Base-by-base conservation (phyloP, 441 rosid genomes). In the Adansonia gregorii region DNA sequence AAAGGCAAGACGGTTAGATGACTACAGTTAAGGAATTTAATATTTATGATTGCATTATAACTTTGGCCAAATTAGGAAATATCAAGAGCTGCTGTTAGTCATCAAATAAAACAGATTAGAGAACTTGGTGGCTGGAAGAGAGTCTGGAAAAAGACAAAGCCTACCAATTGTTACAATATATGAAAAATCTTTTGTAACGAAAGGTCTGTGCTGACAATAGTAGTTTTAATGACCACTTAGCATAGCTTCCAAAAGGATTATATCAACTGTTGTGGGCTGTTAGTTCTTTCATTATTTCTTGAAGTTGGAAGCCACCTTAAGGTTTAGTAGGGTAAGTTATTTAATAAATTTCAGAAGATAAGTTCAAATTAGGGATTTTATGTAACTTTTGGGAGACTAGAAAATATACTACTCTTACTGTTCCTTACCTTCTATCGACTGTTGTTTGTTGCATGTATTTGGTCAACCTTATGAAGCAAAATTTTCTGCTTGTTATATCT, bases 31-130 rank as follows among this genome's bases (percentile, higher is more conserved):
- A 3, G 2, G 1, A 59, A 22, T 59, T 22, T 20, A 59, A 59
- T 3, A 59, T 59, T 22, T 59, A 10, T 22, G 63, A 19, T 58
- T 58, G 63, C 31, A 58, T 3, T 11, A 58, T 58, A 58, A 58
- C 63, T 58, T 19, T 20, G 31, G 3, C 11, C 5, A 4, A 58
- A 58, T 58, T 58, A 35, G 39, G 11, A 59, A 59, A 59, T 59
- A 22, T 59, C 65, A 59, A 59, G 39, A 22, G 15, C 65, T 10
- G 15, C 15, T 59, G 65, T 4, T 10, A 59, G 65, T 3, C 9
- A 59, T 22, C 65, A 59, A 22, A 59, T 22, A 22, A 59, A 22
- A 59, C 65, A 59, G 35, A 59, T 20, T 59, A 59, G 65, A 59
- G 39, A 59, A 59, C 15, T 59, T 59, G 35, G 35, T 22, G 14